Percentiles rank a stretch among this genome's conserved stretches.
Conservation (phyloP, 1,284 basidiomycete species). For the Vanrija sp. region DNA sequence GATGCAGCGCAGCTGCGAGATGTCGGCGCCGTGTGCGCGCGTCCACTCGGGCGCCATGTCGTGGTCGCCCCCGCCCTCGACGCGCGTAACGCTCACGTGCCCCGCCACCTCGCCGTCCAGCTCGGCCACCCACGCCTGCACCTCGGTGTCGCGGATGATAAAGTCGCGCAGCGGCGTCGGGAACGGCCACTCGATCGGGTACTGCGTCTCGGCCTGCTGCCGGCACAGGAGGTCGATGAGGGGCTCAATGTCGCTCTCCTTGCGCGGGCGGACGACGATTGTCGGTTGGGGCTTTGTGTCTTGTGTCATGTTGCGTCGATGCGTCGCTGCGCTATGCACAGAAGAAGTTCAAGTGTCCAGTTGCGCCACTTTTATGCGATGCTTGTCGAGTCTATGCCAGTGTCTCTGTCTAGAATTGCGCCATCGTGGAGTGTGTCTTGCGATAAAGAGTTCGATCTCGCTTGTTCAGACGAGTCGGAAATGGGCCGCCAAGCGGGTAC, state of each 20-base stretch:
- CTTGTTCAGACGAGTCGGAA: no score
- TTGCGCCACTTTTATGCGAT: no score
- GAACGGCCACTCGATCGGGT: slow-evolving; percentile 2
- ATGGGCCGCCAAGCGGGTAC: no score
- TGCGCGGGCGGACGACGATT: not conserved
- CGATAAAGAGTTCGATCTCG: no score
- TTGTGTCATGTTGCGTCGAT: not conserved
- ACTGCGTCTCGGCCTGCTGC: not conserved
- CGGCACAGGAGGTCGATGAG: not conserved
- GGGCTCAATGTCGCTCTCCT: not conserved
- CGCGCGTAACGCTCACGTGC: not conserved
- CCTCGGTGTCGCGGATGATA: not conserved
- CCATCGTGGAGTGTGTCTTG: no score
- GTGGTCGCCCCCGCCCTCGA: not conserved
- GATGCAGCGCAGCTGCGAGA: not conserved
- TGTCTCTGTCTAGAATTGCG: no score
- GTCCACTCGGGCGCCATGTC: not conserved
- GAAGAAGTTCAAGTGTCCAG: not conserved
- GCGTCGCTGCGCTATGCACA: not conserved
- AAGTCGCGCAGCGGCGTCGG: not conserved
- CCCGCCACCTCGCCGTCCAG: not conserved
- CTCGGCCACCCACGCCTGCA: slow-evolving; percentile 3
- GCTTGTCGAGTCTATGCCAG: no score
- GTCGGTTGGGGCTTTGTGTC: not conserved
- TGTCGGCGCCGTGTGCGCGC: not conserved